Evolutionary conservation across 768 basidiomycete species (phyloP), one percentile per base, ranked within the genome.

Genomic region (Lactarius hatsudake): DNA sequence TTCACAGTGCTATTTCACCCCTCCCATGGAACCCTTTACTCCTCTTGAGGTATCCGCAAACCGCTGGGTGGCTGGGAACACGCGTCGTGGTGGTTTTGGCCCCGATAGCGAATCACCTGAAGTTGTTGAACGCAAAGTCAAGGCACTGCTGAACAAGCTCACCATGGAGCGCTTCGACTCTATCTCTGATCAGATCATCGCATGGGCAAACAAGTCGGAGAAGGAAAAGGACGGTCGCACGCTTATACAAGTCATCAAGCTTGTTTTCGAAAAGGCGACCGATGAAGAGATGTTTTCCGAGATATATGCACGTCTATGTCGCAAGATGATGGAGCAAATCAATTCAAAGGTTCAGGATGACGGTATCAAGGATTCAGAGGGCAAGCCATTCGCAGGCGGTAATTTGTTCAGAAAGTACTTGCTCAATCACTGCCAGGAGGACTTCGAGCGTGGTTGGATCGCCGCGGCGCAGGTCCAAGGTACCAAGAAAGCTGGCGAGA

Each of bases 181-280:
- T 9, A 97, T 98, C 74, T 95, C 95, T 2, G 87, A 92, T 74
- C 93, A 98, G 77, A 96, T 98, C 75, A 89, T 98, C 69, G 78
- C 84, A 12, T 98, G 94, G 93, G 96, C 94, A 36, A 96, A 98
- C 84, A 93, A 86, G 80, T 93, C 90, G 5, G 88, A 90, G 81
- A 85, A 89, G 73, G 94, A 98, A 83, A 91, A 87, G 75, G 94
- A 98, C 74, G 94, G 95, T 3, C 87, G 90, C 71, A 96, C 94
- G 3, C 86, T 98, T 67, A 96, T 96, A 72, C 93, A 95, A 72
- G 96, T 98, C 75, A 98, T 97, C 77, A 87, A 90, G 65, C 88
- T 97, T 61, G 92, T 98, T 36, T 98, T 97, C 77, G 96, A 97
- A 78, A 97, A 96, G 82, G 96, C 95, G 10, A 97, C 93, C 5